These are phyloP conservation scores for Yamadazyma sp. DNA, from an alignment of 805 yeast genomes.

Conservation along the genomic window DNA sequence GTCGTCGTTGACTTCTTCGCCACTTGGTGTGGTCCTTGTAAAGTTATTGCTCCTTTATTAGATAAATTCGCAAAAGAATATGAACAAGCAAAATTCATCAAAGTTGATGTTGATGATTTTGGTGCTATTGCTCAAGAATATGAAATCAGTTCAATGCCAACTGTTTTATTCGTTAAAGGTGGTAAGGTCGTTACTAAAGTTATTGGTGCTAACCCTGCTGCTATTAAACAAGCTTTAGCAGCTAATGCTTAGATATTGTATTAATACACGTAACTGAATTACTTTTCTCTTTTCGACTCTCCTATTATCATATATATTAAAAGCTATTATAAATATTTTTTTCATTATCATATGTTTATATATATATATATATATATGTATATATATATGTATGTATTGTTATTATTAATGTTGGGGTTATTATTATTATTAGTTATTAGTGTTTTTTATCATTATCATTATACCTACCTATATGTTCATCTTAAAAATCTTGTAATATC, in stretches of 20 bases:
- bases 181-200: conserved; percentile 79
- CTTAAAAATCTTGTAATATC: no score
- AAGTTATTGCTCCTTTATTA: conserved; percentile 91
- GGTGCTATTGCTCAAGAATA: conserved; percentile 69
- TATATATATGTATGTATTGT: no score
- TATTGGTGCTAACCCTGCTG: conserved; percentile 88
- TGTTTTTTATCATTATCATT: no score
- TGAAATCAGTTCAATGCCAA: conserved; percentile 58
- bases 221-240: conserved; percentile 66
- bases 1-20: conserved; percentile 96
- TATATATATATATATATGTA: no score
- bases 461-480: no score
- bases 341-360: no score
- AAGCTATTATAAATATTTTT: no score
- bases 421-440: no score
- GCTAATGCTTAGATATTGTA: conserved; percentile 50
- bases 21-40: conserved; percentile 99
- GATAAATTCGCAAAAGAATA: conserved; percentile 74
- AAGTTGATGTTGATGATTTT: conserved; percentile 88
- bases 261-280: no score
- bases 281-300: conserved; percentile 1
- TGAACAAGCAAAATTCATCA: conserved; percentile 70
- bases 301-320: no score
- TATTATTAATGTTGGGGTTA: no score
- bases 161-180: conserved; percentile 69